Percentiles rank a stretch among this genome's conserved stretches.
Evolutionary conservation across 2,329 filamentous ascomycete species (phyloP).

Genomic region (Neobulgaria alba): DNA sequence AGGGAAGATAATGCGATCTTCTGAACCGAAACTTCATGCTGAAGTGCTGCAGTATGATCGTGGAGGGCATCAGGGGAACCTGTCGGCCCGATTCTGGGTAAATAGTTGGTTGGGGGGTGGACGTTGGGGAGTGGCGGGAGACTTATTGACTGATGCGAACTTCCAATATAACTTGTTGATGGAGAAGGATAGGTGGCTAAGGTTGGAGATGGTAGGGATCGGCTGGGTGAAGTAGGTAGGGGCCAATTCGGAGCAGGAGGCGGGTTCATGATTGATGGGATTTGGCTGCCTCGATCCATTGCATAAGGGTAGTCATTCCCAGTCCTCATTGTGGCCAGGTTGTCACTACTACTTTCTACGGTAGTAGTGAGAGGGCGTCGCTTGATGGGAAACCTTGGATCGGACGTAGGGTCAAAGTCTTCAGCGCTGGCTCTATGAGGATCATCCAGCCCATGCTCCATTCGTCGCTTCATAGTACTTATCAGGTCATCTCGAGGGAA

Average conservation of each 20-base stretch:
- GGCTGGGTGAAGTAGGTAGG: conserved; percentile 25
- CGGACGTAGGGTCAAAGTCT: conserved; percentile 11
- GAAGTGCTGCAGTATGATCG: conserved; percentile 31
- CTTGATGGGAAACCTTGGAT: conserved; percentile 16
- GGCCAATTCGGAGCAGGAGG: conserved; percentile 24
- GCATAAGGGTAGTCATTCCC: conserved; percentile 15
- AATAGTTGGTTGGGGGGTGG: conserved; percentile 10
- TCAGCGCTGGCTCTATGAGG: conserved; percentile 7
- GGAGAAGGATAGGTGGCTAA: conserved; percentile 25
- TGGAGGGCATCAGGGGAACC: conserved; percentile 24
- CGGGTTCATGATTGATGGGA: conserved; percentile 24
- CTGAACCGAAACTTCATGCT: conserved; percentile 45
- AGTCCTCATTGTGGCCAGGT: conserved; percentile 17
- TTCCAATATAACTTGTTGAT: conserved; percentile 18
- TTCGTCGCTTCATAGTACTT: conserved; percentile 24
- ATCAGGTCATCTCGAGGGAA: conserved; percentile 11
- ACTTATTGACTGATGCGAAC: conserved; percentile 11
- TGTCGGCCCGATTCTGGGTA: conserved; percentile 20
- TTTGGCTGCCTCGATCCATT: conserved; percentile 10
- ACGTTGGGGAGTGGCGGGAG: conserved; percentile 16
- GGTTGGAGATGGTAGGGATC: conserved; percentile 25
- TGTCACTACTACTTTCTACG: conserved; percentile 13
- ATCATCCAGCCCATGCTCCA: conserved; percentile 15
- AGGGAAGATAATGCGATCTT: conserved; percentile 43
- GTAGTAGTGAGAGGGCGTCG: conserved; percentile 13